Base-by-base conservation (phyloP, 2,329 filamentous ascomycete species). In the Aspergillus cejpii region DNA sequence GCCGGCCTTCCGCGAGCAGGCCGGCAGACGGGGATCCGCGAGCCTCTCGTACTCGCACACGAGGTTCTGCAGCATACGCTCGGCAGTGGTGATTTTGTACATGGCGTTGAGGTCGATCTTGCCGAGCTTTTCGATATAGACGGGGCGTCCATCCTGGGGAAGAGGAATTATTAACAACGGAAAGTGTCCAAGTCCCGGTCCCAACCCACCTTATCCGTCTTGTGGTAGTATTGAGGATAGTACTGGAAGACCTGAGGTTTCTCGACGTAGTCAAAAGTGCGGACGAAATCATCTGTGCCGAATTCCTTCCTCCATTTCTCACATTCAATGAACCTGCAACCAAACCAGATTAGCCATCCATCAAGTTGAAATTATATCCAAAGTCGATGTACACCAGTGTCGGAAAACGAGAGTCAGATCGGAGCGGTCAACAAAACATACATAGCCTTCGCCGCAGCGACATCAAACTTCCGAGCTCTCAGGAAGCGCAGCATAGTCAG, bases 211-310 rank as follows among this genome's bases (percentile, higher is more conserved):
- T 72, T 74, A 53, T 74, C 72, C 1, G 69, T 74, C 54, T 96
- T 96, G 80, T 98, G 92, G 75, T 98, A 98, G 76, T 92, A 98
- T 73, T 98, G 92, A 38, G 88, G 88, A 73, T 98, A 98, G 77
- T 86, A 95, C 71, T 91, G 75, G 70, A 87, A 87, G 47, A 98
- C 79, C 64, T 91, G 68, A 44, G 79, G 66, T 70, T 91, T 92
- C 78, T 96, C 90, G 52, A 77, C 77, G 74, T 95, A 96, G 48
- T 92, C 82, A 76, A 94, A 95, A 57, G 74, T 84, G 52, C 80
- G 81, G 43, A 91, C 80, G 28, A 87, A 78, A 53, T 90, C 78
- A 70, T 96, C 87, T 24, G 94, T 85, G 52, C 85, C 81, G 61
- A 85, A 92, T 45, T 90, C 81, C 67, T 84, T 83, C 67, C 92